Conservation (phyloP, 2,329 filamentous ascomycete genomes). For the Cadophora gregata region DNA sequence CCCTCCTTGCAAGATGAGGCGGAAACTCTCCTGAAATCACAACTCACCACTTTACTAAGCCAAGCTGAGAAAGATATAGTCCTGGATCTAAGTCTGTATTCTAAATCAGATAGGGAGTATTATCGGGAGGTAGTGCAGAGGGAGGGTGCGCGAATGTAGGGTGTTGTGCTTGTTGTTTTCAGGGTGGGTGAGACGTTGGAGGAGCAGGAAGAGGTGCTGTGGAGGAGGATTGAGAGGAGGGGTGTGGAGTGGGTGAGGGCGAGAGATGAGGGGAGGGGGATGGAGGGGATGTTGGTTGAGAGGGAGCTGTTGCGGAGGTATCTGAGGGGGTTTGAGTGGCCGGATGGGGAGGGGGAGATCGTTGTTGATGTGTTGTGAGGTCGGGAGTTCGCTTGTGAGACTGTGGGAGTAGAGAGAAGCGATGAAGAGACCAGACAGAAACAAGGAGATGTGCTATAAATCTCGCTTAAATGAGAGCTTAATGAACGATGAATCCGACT, state of each 20-base stretch:
- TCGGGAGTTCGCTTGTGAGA: not conserved
- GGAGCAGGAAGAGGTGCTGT: slow-evolving; percentile 13
- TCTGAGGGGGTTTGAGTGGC: slow-evolving; percentile 24
- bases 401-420: too few species aligned
- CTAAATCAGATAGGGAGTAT: not conserved
- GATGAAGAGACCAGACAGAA: not conserved
- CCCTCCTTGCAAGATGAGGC: slow-evolving; percentile 6
- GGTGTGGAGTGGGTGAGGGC: not conserved
- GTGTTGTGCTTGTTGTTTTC: slow-evolving; percentile 9
- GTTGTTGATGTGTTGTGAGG: slow-evolving; percentile 11
- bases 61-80: not conserved
- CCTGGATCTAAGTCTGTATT: slow-evolving; percentile 10
- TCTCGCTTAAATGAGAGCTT: not conserved
- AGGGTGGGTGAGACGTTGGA: not conserved
- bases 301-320: slow-evolving; percentile 8
- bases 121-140: slow-evolving; percentile 6
- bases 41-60: not conserved
- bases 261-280: slow-evolving; percentile 2
- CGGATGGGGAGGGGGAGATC: slow-evolving; percentile 21
- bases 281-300: slow-evolving; percentile 19
- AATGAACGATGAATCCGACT: not conserved
- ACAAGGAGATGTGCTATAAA: not conserved
- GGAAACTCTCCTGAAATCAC: not conserved
- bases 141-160: slow-evolving; percentile 1
- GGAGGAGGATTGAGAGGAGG: slow-evolving; percentile 16